Evolutionary conservation across 2,329 filamentous ascomycete species (phyloP), one percentile per base, ranked within the genome.

Genomic region (Colletotrichum aenigma): DNA sequence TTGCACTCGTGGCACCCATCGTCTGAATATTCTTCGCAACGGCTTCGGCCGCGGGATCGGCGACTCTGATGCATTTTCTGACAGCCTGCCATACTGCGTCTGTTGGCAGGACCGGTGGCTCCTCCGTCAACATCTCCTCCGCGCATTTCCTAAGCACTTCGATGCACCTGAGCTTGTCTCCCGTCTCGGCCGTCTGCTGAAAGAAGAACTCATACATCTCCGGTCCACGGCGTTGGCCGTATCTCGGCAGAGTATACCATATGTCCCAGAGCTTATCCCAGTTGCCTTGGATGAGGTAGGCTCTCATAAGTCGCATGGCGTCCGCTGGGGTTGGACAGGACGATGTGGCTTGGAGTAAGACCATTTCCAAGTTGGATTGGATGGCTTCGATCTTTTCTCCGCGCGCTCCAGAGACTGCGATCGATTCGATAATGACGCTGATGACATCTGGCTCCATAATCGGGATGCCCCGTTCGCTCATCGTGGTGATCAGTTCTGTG

Each of bases 241-340:
- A 88, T 55, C 89, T 86, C 16, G 92, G 84, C 6, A 91, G 87
- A 71, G 88, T 86, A 70, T 88, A 88, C 87, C 93, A 94, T 12
- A 88, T 80, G 24, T 90, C 86, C 92, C 91, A 94, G 79, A 94
- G 91, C 7, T 85, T 84, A 18, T 87, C 81, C 87, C 91, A 93
- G 77, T 91, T 84, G 21, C 81, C 79, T 74, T 86, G 86, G 24
- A 78, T 77, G 7, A 89, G 86, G 77, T 91, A 89, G 2, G 86
- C 84, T 4, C 82, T 78, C 83, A 91, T 83, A 43, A 91, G 82
- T 21, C 82, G 83, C 58, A 84, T 80, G 12, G 86, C 81, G 64
- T 85, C 82, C 5, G 77, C 70, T 30, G 87, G 84, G 26, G 80
- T 78, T 66, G 86, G 85, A n/a, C 86, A 85, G 4, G 84, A 81